A percentile compares a stretch with the other conserved stretches of the same genome.
Evolutionary conservation across 371 early-diverging fungal species (phyloP).

Genomic region (Massospora cicadina): DNA sequence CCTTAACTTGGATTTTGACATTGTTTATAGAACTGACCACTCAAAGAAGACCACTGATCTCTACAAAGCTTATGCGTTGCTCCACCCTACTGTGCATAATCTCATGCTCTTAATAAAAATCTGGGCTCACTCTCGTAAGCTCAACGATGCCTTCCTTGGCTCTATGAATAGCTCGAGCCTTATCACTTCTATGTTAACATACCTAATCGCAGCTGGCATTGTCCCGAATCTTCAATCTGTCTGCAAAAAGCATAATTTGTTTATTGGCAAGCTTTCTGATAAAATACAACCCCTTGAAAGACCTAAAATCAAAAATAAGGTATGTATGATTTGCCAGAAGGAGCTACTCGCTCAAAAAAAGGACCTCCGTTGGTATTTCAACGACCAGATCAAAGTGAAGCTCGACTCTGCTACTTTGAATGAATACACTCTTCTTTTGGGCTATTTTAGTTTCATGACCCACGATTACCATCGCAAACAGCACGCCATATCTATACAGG

Average conservation of each 20-base stretch:
- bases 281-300: neutral
- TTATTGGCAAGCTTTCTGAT: neutral
- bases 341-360: neutral
- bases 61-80: neutral
- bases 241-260: neutral
- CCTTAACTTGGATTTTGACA: neutral
- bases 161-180: neutral
- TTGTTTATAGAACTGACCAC: neutral
- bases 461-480: neutral
- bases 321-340: neutral
- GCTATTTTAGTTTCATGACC: neutral
- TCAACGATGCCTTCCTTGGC: neutral
- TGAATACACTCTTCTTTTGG: neutral
- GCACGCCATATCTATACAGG: neutral
- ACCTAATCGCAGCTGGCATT: neutral
- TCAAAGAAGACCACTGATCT: neutral
- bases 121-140: neutral
- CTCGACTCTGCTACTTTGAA: neutral
- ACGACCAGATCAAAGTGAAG: neutral
- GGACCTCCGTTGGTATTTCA: neutral
- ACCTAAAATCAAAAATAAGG: neutral
- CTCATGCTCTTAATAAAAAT: neutral
- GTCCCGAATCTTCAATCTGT: neutral
- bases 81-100: neutral
- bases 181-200: neutral